Evolutionary conservation across 805 yeast species (phyloP), one percentile per base, ranked within the genome.

Genomic region (Pichia pseudocactophila): DNA sequence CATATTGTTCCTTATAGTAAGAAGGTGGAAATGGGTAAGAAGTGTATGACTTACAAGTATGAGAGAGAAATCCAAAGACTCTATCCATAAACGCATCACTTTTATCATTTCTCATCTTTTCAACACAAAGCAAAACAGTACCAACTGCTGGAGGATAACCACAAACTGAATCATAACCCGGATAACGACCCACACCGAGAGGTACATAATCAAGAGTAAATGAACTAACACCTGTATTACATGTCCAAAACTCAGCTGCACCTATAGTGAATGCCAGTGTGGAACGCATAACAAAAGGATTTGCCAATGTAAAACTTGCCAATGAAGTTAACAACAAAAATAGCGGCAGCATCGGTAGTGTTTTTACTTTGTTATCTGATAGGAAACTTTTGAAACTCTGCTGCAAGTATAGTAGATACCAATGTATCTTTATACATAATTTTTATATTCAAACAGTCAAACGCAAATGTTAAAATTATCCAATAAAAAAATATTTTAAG

Each of bases 1-100:
- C 41, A 42, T 61, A 67, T 16, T 49, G 61, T 40, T 3, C 42
- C 34, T 35, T 35, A 36, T 49, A 49, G 15, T 28, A 50, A 7
- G 15, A 46, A 52, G 44, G 63, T 42, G 9, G 55, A 55, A 6
- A 15, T 8, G 5, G 19, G 27, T 31, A 48, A 19, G 39, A 39
- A 15, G 41, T 34, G 20, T 47, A 50, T n/a, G 39, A n/a, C 3
- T 13, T 18, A 39, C 53, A 50, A 5, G 28, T 13, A 7, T 12
- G 3, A 3, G 35, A 18, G 5, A 41, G 25, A 10, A 18, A 12
- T 32, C 42, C 22, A 27, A 41, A 46, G 10, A 49, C 30, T 8
- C 34, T 28, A 9, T 30, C 6, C 16, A 16, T 6, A 27, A 25
- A 38, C 3, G 13, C 17, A 9, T 38, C 41, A 34, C 30, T 17